These are phyloP conservation scores for Abrus pulchellus DNA, from an alignment of 306 rosid genomes.

Conservation along the genomic window DNA sequence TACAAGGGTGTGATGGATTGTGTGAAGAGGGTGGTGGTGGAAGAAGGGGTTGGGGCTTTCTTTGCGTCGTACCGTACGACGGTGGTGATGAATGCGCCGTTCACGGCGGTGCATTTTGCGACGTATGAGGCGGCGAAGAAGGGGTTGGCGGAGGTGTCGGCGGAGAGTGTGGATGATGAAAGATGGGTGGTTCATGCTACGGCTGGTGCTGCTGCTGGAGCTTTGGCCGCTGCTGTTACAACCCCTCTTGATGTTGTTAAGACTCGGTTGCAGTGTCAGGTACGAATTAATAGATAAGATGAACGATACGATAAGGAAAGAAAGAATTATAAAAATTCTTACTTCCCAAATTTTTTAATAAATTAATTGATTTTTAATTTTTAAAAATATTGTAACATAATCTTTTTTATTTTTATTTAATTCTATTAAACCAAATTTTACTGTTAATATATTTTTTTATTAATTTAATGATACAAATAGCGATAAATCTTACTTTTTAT, in stretches of 20 bases:
- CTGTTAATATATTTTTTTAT: no score
- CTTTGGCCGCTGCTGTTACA: constrained; percentile 65
- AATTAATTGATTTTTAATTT: no score
- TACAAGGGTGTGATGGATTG: constrained; percentile 66
- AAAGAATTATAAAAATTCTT: no score
- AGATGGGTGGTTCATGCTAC: constrained; percentile 71
- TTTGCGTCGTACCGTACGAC: constrained; percentile 66
- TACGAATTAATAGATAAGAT: neutral
- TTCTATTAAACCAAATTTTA: no score
- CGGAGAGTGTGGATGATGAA: constrained; percentile 49
- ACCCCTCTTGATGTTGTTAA: constrained; percentile 80
- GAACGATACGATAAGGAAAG: no score
- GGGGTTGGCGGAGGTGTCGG: constrained; percentile 57
- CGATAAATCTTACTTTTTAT: neutral
- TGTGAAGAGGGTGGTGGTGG: constrained; percentile 55
- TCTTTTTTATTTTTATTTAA: no score
- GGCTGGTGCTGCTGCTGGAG: constrained; percentile 82
- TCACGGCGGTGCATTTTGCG: constrained; percentile 68
- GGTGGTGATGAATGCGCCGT: constrained; percentile 76
- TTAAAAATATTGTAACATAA: no score
- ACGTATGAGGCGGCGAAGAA: constrained; percentile 68
- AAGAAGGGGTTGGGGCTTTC: constrained; percentile 62
- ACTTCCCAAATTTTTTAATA: no score
- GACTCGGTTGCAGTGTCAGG: constrained; percentile 78
- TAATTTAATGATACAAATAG: no score